phyloP scores from a whole-genome alignment of 1,139 yeast species.

The Debaryomyces coudertii region DNA sequence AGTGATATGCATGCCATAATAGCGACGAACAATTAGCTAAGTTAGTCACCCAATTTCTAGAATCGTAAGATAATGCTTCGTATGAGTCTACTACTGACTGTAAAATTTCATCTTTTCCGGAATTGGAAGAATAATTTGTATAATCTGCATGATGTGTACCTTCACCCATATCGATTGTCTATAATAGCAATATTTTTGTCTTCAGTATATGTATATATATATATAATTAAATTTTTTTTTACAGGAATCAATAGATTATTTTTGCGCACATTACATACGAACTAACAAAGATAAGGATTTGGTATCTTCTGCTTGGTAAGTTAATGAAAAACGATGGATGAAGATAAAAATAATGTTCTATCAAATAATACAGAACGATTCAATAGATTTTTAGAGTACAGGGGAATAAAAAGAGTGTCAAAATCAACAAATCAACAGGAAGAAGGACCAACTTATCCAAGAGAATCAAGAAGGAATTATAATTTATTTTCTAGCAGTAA shows the following conservation, averaged over 20 bases:
- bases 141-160: conserved; percentile 63
- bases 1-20: conserved; percentile 83
- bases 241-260: conserved; percentile 3
- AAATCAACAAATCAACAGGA: conserved; percentile 7
- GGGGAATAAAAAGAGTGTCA: conserved; percentile 18
- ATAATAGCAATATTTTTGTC: conserved; percentile 4
- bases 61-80: conserved; percentile 62
- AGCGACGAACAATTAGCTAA: conserved; percentile 83
- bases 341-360: conserved; percentile 11
- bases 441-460: conserved; percentile 3
- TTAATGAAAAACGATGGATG: conserved; percentile 6
- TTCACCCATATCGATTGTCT: conserved; percentile 13
- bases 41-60: conserved; percentile 85
- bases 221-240: not conserved
- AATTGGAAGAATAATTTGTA: conserved; percentile 44
- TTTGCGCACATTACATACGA: conserved; percentile 12
- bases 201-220: not conserved
- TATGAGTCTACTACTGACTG: conserved; percentile 63
- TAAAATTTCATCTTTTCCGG: conserved; percentile 58
- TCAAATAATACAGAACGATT: conserved; percentile 11
- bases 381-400: conserved; percentile 16
- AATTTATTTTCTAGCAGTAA: conserved; percentile 11
- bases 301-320: not conserved
- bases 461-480: conserved; percentile 10
- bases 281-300: conserved; percentile 10